Percentiles rank a stretch among this genome's conserved stretches.
phyloP scores from a whole-genome alignment of 2,329 filamentous ascomycete species.

The Hymenoscyphus albidus region DNA sequence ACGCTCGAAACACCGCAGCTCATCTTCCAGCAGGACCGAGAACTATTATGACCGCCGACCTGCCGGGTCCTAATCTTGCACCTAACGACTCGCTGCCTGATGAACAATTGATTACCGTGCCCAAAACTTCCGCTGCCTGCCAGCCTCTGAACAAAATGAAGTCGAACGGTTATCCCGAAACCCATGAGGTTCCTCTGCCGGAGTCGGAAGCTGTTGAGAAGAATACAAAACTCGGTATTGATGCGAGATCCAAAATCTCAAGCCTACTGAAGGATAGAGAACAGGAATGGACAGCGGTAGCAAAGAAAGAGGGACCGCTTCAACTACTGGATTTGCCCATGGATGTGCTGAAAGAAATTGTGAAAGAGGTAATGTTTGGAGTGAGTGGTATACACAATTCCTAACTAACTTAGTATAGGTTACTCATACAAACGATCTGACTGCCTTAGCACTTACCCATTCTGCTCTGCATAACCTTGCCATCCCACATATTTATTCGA shows the following conservation, averaged over 20 bases:
- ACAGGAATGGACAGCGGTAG: conserved; percentile 62
- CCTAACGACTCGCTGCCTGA: conserved; percentile 32
- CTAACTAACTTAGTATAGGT: conserved; percentile 46
- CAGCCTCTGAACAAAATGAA: conserved; percentile 26
- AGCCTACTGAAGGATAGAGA: conserved; percentile 56
- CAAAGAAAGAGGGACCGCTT: conserved; percentile 54
- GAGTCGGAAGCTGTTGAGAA: conserved; percentile 22
- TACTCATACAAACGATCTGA: conserved; percentile 77
- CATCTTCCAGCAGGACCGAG: conserved; percentile 11
- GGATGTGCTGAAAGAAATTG: conserved; percentile 73
- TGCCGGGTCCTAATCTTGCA: conserved; percentile 25
- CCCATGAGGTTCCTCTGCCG: conserved; percentile 21
- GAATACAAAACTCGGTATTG: conserved; percentile 21
- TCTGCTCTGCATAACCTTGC: conserved; percentile 72
- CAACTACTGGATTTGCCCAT: conserved; percentile 71
- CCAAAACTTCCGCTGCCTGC: conserved; percentile 31
- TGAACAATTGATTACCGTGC: conserved; percentile 25
- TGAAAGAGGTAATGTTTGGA: conserved; percentile 61
- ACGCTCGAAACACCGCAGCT: conserved; percentile 23
- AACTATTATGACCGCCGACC: conserved; percentile 28
- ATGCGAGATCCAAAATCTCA: conserved; percentile 35
- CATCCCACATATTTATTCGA: conserved; percentile 75
- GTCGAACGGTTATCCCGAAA: conserved; percentile 19
- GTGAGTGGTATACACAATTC: background rate
- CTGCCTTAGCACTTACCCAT: conserved; percentile 71